Percentiles rank a stretch among this genome's conserved stretches.
These are phyloP conservation scores for Periglandula ipomoeae DNA, from an alignment of 2,329 filamentous ascomycete genomes.

Conservation along the genomic window DNA sequence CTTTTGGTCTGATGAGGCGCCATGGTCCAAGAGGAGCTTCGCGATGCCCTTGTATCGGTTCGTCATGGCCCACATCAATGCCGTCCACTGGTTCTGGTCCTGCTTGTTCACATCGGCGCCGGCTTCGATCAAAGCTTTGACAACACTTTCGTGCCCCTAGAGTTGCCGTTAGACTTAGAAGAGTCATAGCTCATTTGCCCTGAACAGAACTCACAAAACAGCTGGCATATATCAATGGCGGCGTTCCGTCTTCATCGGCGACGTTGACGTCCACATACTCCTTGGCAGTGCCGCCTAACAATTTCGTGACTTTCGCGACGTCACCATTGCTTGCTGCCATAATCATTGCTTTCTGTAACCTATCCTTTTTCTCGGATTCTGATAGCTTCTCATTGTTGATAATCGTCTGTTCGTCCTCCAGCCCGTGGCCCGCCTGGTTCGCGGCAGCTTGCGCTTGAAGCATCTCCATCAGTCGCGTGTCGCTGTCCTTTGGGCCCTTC, in stretches of 20 bases:
- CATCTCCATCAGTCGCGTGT: slow-evolving; percentile 89
- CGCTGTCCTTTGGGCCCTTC: slow-evolving; percentile 60
- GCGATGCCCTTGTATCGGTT: slow-evolving; percentile 95
- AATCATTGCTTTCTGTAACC: slow-evolving; percentile 79
- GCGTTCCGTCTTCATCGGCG: slow-evolving; percentile 87
- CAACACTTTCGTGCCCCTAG: slow-evolving; percentile 81
- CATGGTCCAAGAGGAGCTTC: slow-evolving; percentile 83
- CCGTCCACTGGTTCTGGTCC: slow-evolving; percentile 94
- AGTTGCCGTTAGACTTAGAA: slow-evolving; percentile 6
- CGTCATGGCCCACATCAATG: slow-evolving; percentile 99
- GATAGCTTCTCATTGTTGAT: slow-evolving; percentile 65
- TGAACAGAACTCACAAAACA: slow-evolving; percentile 65
- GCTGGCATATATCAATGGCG: slow-evolving; percentile 94
- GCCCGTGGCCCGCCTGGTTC: slow-evolving; percentile 62
- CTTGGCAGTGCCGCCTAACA: slow-evolving; percentile 66
- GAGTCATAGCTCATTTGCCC: not conserved
- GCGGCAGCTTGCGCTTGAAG: slow-evolving; percentile 83
- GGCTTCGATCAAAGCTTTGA: slow-evolving; percentile 72
- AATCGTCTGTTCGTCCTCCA: slow-evolving; percentile 73
- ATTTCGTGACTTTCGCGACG: slow-evolving; percentile 65
- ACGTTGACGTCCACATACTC: slow-evolving; percentile 76
- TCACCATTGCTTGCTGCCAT: slow-evolving; percentile 98
- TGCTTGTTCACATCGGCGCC: slow-evolving; percentile 87
- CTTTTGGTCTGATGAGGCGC: slow-evolving; percentile 90
- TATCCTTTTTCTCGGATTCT: slow-evolving; percentile 65